Evolutionary conservation across 83 land plant genomes (phyloP).

Genomic region (Larix sibirica): DNA sequence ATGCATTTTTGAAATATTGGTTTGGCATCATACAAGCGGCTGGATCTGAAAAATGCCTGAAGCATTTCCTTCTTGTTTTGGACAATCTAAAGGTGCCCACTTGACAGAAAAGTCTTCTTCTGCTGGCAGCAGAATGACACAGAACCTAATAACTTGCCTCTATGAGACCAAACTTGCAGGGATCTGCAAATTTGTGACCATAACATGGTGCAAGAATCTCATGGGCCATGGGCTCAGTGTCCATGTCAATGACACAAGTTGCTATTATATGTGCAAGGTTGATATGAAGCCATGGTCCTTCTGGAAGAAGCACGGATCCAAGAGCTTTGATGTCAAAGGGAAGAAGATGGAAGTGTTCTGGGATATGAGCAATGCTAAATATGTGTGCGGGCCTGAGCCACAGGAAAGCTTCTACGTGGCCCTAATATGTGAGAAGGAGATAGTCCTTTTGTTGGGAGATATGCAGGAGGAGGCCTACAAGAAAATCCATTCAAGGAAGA

Average conservation of each 20-base stretch:
- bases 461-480: conserved; percentile 47
- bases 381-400: conserved; percentile 69
- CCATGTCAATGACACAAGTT: conserved; percentile 59
- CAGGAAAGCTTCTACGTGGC: conserved; percentile 62
- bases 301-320: conserved; percentile 69
- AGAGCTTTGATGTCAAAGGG: conserved; percentile 35
- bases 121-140: conserved; percentile 34
- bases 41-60: not conserved
- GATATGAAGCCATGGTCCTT: conserved; percentile 67
- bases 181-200: conserved; percentile 55
- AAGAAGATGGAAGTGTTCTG: conserved; percentile 50
- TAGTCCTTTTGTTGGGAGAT: conserved; percentile 58
- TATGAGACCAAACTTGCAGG: conserved; percentile 60
- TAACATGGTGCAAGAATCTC: conserved; percentile 84
- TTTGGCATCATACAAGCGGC: too few species aligned
- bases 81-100: conserved; percentile 23
- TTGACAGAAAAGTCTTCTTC: too few species aligned
- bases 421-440: conserved; percentile 43
- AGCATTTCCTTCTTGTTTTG: conserved; percentile 66
- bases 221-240: conserved; percentile 87
- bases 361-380: conserved; percentile 69
- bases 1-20: too few species aligned
- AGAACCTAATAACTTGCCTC: conserved; percentile 77
- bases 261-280: conserved; percentile 60
- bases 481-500: conserved; percentile 29